A percentile compares a stretch with the other conserved stretches of the same genome.
Evolutionary conservation across 768 basidiomycete genomes (phyloP).

Genomic region (Calvatia gigantea): DNA sequence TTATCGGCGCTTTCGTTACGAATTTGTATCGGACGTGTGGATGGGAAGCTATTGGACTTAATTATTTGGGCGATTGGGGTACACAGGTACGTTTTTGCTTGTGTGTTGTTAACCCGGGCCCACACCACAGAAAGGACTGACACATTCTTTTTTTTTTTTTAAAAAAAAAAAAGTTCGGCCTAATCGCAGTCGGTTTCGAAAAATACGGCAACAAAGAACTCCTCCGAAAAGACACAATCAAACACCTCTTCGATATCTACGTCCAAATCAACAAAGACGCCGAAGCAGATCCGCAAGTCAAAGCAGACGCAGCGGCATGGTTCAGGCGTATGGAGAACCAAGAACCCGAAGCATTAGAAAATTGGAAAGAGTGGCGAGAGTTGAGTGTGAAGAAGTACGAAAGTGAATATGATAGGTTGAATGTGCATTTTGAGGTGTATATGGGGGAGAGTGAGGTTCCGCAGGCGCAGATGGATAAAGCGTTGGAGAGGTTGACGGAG

Average conservation of each 20-base stretch:
- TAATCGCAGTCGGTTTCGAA: slow-evolving; percentile 38
- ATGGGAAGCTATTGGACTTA: slow-evolving; percentile 88
- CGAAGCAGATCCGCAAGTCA: slow-evolving; percentile 66
- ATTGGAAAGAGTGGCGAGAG: slow-evolving; percentile 94
- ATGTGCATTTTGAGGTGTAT: slow-evolving; percentile 90
- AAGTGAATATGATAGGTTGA: slow-evolving; percentile 83
- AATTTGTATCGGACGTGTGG: slow-evolving; percentile 92
- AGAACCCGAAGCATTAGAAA: slow-evolving; percentile 74
- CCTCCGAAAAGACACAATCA: slow-evolving; percentile 86
- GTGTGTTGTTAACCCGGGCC: too few relatives aligned
- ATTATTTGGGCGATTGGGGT: slow-evolving; percentile 98
- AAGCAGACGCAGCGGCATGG: slow-evolving; percentile 74
- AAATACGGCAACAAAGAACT: slow-evolving; percentile 86
- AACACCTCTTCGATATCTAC: slow-evolving; percentile 92
- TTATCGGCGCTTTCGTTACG: slow-evolving; percentile 92
- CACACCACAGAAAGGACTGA: too few relatives aligned
- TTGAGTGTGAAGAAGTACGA: slow-evolving; percentile 87
- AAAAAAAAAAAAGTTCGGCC: neutral
- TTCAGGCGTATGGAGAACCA: slow-evolving; percentile 97
- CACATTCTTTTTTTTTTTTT: too few relatives aligned
- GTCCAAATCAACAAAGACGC: slow-evolving; percentile 68
- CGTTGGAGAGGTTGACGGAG: slow-evolving; percentile 61
- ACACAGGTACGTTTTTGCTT: slow-evolving; percentile 68
- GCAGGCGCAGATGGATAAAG: slow-evolving; percentile 68
- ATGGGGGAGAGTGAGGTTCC: slow-evolving; percentile 85